Base-by-base conservation (phyloP, 805 yeast species). In the Candida ortonii region DNA sequence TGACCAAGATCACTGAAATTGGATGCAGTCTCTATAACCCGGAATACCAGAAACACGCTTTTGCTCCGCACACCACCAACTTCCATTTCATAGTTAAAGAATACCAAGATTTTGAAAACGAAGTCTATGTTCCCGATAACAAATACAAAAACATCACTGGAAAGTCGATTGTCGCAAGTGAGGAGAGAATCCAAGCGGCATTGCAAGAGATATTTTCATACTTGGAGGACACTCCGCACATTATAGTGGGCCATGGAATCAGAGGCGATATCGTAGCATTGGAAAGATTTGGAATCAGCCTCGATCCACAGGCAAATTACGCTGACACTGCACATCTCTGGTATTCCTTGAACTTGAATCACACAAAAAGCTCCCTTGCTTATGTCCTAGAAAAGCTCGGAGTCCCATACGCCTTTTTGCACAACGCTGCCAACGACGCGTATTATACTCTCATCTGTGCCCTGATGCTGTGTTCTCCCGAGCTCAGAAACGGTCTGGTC, bases 341-440 rank as follows among this genome's bases (percentile, higher is more conserved):
- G 64, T 27, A 36, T 12, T 50, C 57, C 15, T 30, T 52, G 15
- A 33, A 37, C 2, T 27, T 41, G 4, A 25, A 20, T 7, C 37
- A 37, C 19, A 25, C 30, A 8, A 52, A 45, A 33, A 32, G 46
- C 11, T 43, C 52, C 1, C 39, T 58, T 11, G 29, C 44, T n/a
- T 57, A 39, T 30, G 37, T 56, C 16, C 37, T 58, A 19, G 53
- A 56, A 15, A 53, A 49, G 27, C 38, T 57, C 9, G 41, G 47
- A 14, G 44, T 58, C 10, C 63, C 63, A 1, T 33, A 49, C 41
- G 45, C 57, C 2, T 58, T 41, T 25, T 37, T 56, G 15, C 63
- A 58, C 31, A 58, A 58, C 35, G 63, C 57, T 7, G 62, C 43
- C 20, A 58, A 58, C 29, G 63, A 58, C 28, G 50, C 62, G 2